Evolutionary conservation across 2,329 filamentous ascomycete species (phyloP).

Genomic region (Tolypocladium capitatum): DNA sequence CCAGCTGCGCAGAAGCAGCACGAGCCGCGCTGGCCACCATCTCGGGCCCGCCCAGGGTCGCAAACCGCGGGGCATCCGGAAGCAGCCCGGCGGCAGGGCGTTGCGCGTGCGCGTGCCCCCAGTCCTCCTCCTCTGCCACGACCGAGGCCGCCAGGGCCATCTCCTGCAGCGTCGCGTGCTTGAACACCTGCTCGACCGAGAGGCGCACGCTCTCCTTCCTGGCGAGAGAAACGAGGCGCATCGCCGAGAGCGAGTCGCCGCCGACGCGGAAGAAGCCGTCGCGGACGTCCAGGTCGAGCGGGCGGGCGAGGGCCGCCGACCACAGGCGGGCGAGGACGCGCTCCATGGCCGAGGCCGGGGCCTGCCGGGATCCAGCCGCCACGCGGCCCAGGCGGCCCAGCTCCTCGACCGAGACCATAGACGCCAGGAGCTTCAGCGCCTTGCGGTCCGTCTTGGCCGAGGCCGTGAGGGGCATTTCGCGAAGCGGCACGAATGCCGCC

Average conservation of each 20-base stretch:
- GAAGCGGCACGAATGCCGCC: neutral
- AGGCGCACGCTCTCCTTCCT: neutral
- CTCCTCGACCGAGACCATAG: neutral
- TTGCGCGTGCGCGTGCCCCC: no score
- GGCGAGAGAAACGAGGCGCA: neutral
- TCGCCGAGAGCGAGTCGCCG: neutral
- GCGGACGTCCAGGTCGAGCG: neutral
- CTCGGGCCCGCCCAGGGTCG: no score
- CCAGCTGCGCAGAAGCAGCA: no score
- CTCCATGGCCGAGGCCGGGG: neutral
- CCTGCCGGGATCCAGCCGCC: neutral
- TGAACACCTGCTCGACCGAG: neutral
- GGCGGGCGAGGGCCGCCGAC: neutral
- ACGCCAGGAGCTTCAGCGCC: neutral
- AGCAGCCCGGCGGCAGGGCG: no score
- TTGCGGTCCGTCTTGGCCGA: neutral
- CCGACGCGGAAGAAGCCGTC: neutral
- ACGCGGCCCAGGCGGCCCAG: neutral
- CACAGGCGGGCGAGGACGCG: neutral
- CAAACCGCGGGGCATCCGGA: no score
- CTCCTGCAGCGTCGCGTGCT: neutral
- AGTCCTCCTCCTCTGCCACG: no score
- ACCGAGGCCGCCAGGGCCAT: neutral
- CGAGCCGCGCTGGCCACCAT: no score
- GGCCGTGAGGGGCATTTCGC: neutral